Conservation (phyloP, 345 rosid genomes). For the Xanthoceras sorbifolium region DNA sequence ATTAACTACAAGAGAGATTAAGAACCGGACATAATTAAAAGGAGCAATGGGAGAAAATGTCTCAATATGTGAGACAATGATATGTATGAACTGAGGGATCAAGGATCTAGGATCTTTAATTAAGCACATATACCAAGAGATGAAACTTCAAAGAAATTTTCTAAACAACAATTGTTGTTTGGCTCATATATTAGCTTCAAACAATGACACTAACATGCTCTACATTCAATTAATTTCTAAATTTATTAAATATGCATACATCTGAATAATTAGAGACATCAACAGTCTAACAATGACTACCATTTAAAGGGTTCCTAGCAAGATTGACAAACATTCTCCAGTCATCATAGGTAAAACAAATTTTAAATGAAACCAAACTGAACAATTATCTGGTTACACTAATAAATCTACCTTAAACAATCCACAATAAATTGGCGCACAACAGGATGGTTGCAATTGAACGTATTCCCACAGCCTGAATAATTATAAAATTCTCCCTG, state of each 20-base stretch:
- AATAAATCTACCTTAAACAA: constrained; percentile 68
- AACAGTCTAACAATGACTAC: neutral
- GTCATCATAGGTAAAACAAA: neutral
- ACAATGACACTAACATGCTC: neutral
- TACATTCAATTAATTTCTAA: neutral
- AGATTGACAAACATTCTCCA: neutral
- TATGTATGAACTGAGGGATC: too few relatives aligned
- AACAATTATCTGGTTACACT: constrained; percentile 1
- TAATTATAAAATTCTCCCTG: constrained; percentile 98
- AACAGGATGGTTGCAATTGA: constrained; percentile 97
- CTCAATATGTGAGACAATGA: too few relatives aligned
- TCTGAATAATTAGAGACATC: neutral
- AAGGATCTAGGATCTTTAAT: too few relatives aligned
- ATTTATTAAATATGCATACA: neutral
- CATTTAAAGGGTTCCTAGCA: neutral
- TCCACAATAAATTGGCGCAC: constrained; percentile 91
- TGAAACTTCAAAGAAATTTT: too few relatives aligned
- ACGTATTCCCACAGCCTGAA: constrained; percentile 98
- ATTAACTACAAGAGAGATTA: too few relatives aligned
- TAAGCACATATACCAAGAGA: too few relatives aligned
- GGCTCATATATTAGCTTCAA: neutral
- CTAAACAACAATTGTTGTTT: too few relatives aligned
- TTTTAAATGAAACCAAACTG: neutral
- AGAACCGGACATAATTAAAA: too few relatives aligned
- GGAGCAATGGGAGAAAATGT: too few relatives aligned